Percentiles rank a stretch among this genome's conserved stretches.
phyloP scores from a whole-genome alignment of 1,284 basidiomycete genomes.

The Cystobasidium slooffiae region DNA sequence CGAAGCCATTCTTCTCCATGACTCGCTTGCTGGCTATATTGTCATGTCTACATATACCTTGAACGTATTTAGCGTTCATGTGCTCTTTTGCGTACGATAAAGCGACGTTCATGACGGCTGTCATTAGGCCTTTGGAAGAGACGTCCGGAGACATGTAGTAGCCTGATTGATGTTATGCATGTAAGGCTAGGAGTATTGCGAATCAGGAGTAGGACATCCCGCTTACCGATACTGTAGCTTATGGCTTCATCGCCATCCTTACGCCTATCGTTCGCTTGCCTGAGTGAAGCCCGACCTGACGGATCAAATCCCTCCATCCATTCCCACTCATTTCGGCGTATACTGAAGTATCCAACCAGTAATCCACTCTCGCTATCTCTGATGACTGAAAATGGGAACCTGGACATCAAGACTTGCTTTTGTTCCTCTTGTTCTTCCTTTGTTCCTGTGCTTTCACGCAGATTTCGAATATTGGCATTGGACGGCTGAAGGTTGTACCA shows the following conservation, averaged over 20 bases:
- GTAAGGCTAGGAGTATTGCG: neutral
- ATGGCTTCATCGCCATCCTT: constrained; percentile 7
- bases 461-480: neutral
- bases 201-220: neutral
- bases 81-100: constrained; percentile 18
- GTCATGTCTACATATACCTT: constrained; percentile 16
- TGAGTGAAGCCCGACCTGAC: neutral
- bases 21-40: constrained; percentile 34
- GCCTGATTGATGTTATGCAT: neutral
- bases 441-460: neutral
- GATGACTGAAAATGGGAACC: constrained; percentile 13
- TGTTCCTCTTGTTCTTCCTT: neutral
- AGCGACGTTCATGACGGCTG: neutral
- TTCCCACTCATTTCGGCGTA: constrained; percentile 28
- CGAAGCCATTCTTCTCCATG: constrained; percentile 21
- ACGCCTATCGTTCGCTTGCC: neutral
- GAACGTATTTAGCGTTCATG: constrained; percentile 12
- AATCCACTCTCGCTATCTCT: neutral
- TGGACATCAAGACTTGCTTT: neutral
- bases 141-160: constrained; percentile 11
- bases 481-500: constrained; percentile 1
- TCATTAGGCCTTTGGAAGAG: constrained; percentile 22
- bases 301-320: constrained; percentile 20
- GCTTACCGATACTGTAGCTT: constrained; percentile 21
- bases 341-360: constrained; percentile 13